phyloP scores from a whole-genome alignment of 495 filamentous ascomycete species.

The Hypoxylon lenormandii region DNA sequence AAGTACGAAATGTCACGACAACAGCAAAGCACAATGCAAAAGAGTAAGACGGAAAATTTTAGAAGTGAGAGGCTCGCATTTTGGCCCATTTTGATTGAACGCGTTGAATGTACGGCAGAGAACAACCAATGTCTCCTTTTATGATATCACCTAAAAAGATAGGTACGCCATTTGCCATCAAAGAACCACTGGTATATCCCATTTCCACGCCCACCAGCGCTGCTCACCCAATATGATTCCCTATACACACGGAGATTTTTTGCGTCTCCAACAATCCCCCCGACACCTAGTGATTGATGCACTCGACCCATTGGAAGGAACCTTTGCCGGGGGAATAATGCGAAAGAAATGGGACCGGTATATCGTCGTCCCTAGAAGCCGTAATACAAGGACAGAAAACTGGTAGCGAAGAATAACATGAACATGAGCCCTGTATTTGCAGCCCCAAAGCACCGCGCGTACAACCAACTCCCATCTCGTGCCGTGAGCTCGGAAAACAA shows the following conservation, averaged over 20 bases:
- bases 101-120: conserved; percentile 44
- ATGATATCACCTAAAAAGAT: conserved; percentile 31
- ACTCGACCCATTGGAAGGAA: conserved; percentile 35
- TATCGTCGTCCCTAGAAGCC: conserved; percentile 31
- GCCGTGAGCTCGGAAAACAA: conserved; percentile 50
- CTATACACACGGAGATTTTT: conserved; percentile 41
- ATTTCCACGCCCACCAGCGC: conserved; percentile 28
- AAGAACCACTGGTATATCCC: conserved; percentile 23
- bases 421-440: conserved; percentile 55
- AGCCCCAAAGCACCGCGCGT: conserved; percentile 50
- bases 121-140: conserved; percentile 30
- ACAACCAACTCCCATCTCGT: conserved; percentile 52
- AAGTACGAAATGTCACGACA: neutral
- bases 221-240: conserved; percentile 38
- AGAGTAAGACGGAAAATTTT: conserved; percentile 5
- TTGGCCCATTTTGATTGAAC: conserved; percentile 40
- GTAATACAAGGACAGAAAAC: conserved; percentile 45
- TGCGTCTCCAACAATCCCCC: conserved; percentile 21
- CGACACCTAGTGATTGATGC: conserved; percentile 31
- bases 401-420: conserved; percentile 37
- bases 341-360: conserved; percentile 42
- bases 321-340: conserved; percentile 44
- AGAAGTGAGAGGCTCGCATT: conserved; percentile 42
- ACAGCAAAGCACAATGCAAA: neutral
- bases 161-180: conserved; percentile 37